Percentiles rank a stretch among this genome's conserved stretches.
Conservation (phyloP, 768 basidiomycete genomes). For the Naganishia antarctica region DNA sequence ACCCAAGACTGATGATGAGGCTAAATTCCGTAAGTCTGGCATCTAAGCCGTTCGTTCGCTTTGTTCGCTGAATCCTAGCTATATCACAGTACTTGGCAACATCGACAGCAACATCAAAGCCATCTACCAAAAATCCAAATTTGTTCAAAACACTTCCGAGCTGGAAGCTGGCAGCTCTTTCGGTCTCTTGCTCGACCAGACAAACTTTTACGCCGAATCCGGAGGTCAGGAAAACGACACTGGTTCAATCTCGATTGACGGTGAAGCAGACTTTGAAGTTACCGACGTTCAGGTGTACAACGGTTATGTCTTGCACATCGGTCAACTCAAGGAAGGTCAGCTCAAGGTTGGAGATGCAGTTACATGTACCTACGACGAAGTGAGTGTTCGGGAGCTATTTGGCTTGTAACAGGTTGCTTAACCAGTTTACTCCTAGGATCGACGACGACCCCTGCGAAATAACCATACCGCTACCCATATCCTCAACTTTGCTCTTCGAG, state of each 20-base stretch:
- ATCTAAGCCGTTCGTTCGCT: background rate
- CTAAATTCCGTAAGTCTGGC: slow-evolving; percentile 74
- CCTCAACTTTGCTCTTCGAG: slow-evolving; percentile 86
- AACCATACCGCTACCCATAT: slow-evolving; percentile 99
- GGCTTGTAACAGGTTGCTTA: background rate
- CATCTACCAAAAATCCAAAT: slow-evolving; percentile 75
- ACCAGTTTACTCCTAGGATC: slow-evolving; percentile 38
- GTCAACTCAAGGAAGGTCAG: slow-evolving; percentile 79
- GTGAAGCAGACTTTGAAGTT: slow-evolving; percentile 84
- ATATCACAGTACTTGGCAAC: slow-evolving; percentile 64
- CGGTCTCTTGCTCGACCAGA: slow-evolving; percentile 82
- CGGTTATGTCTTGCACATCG: slow-evolving; percentile 92
- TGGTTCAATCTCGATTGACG: slow-evolving; percentile 89
- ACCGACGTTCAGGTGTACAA: slow-evolving; percentile 88
- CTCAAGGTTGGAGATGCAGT: slow-evolving; percentile 74
- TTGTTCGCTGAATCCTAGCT: background rate
- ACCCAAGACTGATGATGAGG: slow-evolving; percentile 85
- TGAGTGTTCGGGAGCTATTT: slow-evolving; percentile 45
- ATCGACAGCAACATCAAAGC: slow-evolving; percentile 70
- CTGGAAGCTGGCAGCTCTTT: slow-evolving; percentile 67
- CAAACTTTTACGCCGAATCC: slow-evolving; percentile 94
- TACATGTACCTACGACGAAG: slow-evolving; percentile 87
- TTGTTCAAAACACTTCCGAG: slow-evolving; percentile 62
- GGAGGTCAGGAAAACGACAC: slow-evolving; percentile 98
- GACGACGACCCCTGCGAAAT: slow-evolving; percentile 90